Base-by-base conservation (phyloP, 1,284 basidiomycete genomes). In the Coriolopsis trogii region DNA sequence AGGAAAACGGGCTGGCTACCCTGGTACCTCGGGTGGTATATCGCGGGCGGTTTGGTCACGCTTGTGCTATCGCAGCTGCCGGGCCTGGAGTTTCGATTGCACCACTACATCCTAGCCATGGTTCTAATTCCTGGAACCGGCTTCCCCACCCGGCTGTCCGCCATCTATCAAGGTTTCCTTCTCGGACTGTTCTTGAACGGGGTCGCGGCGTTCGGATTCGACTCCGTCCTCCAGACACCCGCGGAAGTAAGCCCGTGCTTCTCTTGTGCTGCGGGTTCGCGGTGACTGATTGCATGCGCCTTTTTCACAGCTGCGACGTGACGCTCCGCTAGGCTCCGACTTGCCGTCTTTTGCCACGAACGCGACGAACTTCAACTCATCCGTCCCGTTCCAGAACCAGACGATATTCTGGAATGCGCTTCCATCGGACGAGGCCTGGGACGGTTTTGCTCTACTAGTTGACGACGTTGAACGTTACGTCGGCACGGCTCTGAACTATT, bases 121-220 rank as follows among this genome's bases (percentile, higher is more conserved):
- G 77, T 80, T 7, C 74, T 94, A 50, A 78, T 94, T 30, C 90
- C 91, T 20, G 84, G 83, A 3, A 91, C 89, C 10, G 91, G 82
- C 2, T 93, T 93, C 64, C 89, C 90, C 0, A 95, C 91, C 16
- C 77, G 91, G 29, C 72, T 88, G 21, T 91, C 86, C 6, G 84
- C 89, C 0, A 78, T 93, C 38, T 88, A 88, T 65, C 88, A 92
- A 69, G 90, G 87, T 1, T 86, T 94, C 62, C 69, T 93, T 8
- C 74, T 94, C 28, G 93, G 93, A 10, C 80, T 94, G 72, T 94
- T 93, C 69, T 67, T 90, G 46, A 88, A 90, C 60, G 90, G 85
- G 6, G 81, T 80, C 10, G 87, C 87, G 12, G 86, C 87, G 4
- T 93, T 85, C 70, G 89, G 87, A 2, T 87, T 91, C 61, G 91